Percentiles rank a stretch among this genome's conserved stretches.
These are phyloP conservation scores for Primulina huaijiensis DNA, from an alignment of 257 asterid genomes.

Conservation along the genomic window DNA sequence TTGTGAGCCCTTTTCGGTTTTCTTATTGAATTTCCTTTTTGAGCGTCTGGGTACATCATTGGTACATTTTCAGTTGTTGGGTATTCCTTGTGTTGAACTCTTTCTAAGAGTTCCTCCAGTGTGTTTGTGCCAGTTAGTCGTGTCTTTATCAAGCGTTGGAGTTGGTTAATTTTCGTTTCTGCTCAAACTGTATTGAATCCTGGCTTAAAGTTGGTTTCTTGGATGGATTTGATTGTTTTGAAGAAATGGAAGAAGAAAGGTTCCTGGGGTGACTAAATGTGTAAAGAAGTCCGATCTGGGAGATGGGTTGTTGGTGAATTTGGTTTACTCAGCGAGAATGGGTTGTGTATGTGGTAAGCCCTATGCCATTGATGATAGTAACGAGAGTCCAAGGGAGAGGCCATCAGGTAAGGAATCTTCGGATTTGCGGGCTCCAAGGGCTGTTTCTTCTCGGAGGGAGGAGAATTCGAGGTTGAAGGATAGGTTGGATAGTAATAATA, in stretches of 20 bases:
- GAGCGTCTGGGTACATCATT: conserved; percentile 7
- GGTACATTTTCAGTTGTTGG: neutral
- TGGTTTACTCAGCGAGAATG: conserved; percentile 43
- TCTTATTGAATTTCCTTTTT: conserved; percentile 24
- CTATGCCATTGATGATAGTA: conserved; percentile 69
- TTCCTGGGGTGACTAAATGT: conserved; percentile 33
- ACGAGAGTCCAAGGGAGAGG: conserved; percentile 74
- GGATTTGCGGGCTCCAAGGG: conserved; percentile 46
- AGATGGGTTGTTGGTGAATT: conserved; percentile 40
- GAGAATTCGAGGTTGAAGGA: conserved; percentile 54
- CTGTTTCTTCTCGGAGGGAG: conserved; percentile 62
- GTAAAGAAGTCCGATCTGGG: conserved; percentile 34
- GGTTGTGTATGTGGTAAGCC: conserved; percentile 80
- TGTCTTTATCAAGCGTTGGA: conserved; percentile 24
- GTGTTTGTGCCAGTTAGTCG: conserved; percentile 20
- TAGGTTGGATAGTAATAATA: conserved; percentile 41
- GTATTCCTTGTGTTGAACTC: neutral
- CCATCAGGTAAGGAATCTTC: conserved; percentile 46
- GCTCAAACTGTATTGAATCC: conserved; percentile 32
- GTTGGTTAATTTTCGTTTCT: conserved; percentile 29
- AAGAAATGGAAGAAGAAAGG: conserved; percentile 47
- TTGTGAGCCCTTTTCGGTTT: conserved; percentile 27
- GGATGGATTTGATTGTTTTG: conserved; percentile 25
- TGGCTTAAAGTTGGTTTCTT: conserved; percentile 29
- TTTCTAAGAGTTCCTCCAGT: conserved; percentile 17